phyloP scores from a whole-genome alignment of 2,329 filamentous ascomycete genomes.

The Grosmannia serpens region DNA sequence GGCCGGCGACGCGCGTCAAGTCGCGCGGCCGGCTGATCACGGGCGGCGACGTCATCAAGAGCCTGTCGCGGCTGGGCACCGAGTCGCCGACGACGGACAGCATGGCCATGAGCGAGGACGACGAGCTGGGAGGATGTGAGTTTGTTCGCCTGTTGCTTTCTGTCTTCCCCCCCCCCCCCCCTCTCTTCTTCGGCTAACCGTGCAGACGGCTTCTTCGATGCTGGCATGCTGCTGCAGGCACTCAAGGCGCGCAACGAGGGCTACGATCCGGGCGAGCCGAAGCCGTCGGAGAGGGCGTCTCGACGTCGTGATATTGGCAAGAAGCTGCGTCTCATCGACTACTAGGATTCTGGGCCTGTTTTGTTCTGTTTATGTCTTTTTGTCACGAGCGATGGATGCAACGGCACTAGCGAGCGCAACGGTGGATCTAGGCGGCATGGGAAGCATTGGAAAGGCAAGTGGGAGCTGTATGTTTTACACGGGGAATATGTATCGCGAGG shows the following conservation, averaged over 20 bases:
- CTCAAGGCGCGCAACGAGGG: constrained; percentile 59
- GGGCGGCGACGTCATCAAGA: constrained; percentile 34
- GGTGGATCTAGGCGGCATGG: neutral
- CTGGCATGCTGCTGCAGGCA: constrained; percentile 84
- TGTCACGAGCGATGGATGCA: neutral
- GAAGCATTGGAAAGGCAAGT: neutral
- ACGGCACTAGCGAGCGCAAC: neutral
- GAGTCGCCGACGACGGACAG: constrained; percentile 59
- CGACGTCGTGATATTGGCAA: constrained; percentile 60
- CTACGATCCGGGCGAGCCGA: constrained; percentile 37
- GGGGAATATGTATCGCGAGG: too few species aligned
- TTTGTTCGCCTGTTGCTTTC: constrained; percentile 1
- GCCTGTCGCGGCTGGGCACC: constrained; percentile 26
- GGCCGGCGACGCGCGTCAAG: constrained; percentile 44
- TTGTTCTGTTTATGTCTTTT: neutral
- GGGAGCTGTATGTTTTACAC: too few species aligned
- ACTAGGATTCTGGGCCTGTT: constrained; percentile 35
- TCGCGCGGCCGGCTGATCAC: constrained; percentile 63
- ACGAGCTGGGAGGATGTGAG: constrained; percentile 89
- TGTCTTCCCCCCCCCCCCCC: constrained; percentile 6
- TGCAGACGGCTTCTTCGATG: constrained; percentile 95
- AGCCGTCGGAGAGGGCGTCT: constrained; percentile 47
- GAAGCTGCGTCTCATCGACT: constrained; percentile 60
- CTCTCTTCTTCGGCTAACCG: neutral
- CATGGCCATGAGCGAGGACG: constrained; percentile 64